phyloP scores from a whole-genome alignment of 2,329 filamentous ascomycete genomes.

The Monosporascus sp. region DNA sequence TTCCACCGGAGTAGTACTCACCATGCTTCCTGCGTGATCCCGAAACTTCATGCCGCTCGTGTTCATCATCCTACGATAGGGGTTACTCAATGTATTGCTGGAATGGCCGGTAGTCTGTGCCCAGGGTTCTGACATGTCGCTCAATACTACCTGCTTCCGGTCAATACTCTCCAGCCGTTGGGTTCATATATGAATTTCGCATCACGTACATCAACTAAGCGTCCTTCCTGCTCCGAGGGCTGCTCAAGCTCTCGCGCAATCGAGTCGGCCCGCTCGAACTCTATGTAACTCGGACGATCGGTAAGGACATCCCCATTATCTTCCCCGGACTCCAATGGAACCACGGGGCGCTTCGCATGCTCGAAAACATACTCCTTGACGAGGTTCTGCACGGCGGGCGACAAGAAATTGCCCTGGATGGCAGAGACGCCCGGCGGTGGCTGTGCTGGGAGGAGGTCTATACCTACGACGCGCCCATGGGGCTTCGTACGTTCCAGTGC shows the following conservation, averaged over 20 bases:
- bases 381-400: slow-evolving; percentile 65
- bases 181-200: too few relatives aligned
- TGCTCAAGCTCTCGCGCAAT: slow-evolving; percentile 24
- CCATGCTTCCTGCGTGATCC: slow-evolving; percentile 94
- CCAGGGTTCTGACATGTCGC: slow-evolving; percentile 99
- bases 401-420: slow-evolving; percentile 91
- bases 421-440: slow-evolving; percentile 89
- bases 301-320: slow-evolving; percentile 23
- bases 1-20: slow-evolving; percentile 38
- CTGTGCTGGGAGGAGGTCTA: slow-evolving; percentile 89
- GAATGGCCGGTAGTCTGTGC: slow-evolving; percentile 70
- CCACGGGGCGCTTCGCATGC: slow-evolving; percentile 16
- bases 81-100: slow-evolving; percentile 89
- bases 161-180: slow-evolving; percentile 2
- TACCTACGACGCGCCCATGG: slow-evolving; percentile 75
- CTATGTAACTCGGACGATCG: slow-evolving; percentile 57
- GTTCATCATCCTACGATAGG: slow-evolving; percentile 98
- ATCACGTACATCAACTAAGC: slow-evolving; percentile 64
- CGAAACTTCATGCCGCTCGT: slow-evolving; percentile 82
- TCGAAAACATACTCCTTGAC: slow-evolving; percentile 71
- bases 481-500: slow-evolving; percentile 74
- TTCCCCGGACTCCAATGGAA: not conserved
- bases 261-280: slow-evolving; percentile 51
- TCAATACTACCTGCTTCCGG: slow-evolving; percentile 66
- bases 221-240: slow-evolving; percentile 37